Base-by-base conservation (phyloP, 2,329 filamentous ascomycete species). In the Lasiodiplodia sp. region DNA sequence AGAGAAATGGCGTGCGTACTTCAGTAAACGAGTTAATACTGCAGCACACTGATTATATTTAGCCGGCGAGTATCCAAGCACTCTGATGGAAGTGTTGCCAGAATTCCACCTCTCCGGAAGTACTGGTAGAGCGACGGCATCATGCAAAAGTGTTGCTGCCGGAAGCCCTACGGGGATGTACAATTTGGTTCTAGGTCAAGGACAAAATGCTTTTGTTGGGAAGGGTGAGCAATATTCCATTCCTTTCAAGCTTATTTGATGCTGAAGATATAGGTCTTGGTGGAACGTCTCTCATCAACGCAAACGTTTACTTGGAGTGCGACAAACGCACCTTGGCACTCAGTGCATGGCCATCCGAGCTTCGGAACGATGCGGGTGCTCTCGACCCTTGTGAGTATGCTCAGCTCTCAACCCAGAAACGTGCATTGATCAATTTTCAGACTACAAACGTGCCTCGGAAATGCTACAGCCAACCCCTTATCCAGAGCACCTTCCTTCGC, bases 211-310 rank as follows among this genome's bases (percentile, higher is more conserved):
- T 0, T 79, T 90, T 37, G 84, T 87, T n/a, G 84, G 83, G 47
- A 88, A 88, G 75, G 88, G 86, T 84, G 73, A 79, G 77, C 21
- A 23, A 14, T 8, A 34, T 10, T 16, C 14, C 3, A 14, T 6
- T 16, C 23, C 16, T 18, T 25, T n/a, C 2, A 21, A 37, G 21
- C 37, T 28, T 18, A 10, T 47, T 21, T 47, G 34, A 47, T 51
- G 21, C 53, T 51, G 21, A 58, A 4, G 6, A 2, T 8, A 10
- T 52, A 86, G 84, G 88, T 1, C 85, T 91, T 37, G 90, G 89
- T 12, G 89, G 89, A 11, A 90, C 88, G 2, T 90, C 87, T 75
- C 76, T 91, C 34, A 84, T 91, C 51, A 91, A 91, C 70, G 88
- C 89, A 11, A 91, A 91, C 73, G 86, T 91, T 2, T 92, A 90